Base-by-base conservation (phyloP, 176 grass and related monocot genomes). In the Chloris gayana region DNA sequence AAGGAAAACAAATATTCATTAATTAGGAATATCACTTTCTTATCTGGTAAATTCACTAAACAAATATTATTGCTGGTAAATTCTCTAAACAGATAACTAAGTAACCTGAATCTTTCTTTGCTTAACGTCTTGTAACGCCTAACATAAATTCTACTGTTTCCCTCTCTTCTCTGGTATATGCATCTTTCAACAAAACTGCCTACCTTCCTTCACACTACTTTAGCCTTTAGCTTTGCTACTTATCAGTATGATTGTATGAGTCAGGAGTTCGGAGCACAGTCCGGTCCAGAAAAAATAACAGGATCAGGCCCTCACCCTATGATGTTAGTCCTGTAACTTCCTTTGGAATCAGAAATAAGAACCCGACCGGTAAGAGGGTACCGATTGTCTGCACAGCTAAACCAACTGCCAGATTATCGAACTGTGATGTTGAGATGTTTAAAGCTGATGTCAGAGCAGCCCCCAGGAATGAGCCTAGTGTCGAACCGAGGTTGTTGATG, bases 291-390 rank as follows among this genome's bases (percentile, higher is more conserved):
- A 70, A 70, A n/a, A 49, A 13, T 49, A 30, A 26, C 46, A 77
- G 59, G 64, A 70, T 58, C 56, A 73, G 19, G 59, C 38, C 47
- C 47, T 13, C 45, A 65, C 44, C 73, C 83, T 89, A 85, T 25
- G 80, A 91, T 58, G 86, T 69, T 59, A 91, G 61, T 29, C 89
- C 84, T 57, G 84, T 91, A 62, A 91, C 73, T 72, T 94, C 92
- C 70, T 87, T 91, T 50, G 92, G 87, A 64, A 94, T 91, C 73
- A 94, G 62, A 85, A 82, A 91, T 39, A 94, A 76, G 76, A 94
- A 91, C 54, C 56, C 78, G 31, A 94, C 70, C 0, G 84, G 92
- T 21, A 91, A 44, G 21, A 91, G 87, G 75, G 84, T 91, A 33
- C 86, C 84, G 24, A 85, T 27, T 24, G 89, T 70, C 76, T 89